Evolutionary conservation across 1,284 basidiomycete species (phyloP), one percentile per base, ranked within the genome.

Genomic region (Albatrellus sp.): DNA sequence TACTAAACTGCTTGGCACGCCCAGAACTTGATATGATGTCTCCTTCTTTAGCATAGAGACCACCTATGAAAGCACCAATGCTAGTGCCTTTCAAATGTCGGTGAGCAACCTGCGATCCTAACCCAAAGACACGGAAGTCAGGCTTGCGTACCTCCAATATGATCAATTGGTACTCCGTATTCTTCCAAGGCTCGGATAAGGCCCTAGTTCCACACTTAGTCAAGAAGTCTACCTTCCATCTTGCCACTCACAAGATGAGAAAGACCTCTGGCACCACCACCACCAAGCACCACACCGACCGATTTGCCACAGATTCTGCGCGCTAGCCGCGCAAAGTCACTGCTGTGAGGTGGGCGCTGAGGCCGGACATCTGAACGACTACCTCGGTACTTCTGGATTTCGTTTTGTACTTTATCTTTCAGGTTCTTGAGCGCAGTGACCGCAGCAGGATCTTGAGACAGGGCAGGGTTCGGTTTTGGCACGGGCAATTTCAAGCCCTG

Each of bases 61-160:
- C 96, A n/a, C 92, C 94, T 38, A 99, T 82, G 47, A 98, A 81
- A 3, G 86, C 76, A 0, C 94, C 94, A 46, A 98, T 98, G 56
- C 87, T 90, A 11, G 90, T 85, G 38, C 90, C 77, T 76, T 28
- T 34, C 7, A 7, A 24, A 24, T 24, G 24, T 24, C 24, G 46
- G 45, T 42, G 44, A 45, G 41, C 49, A 38, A 45, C 33, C 20
- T 45, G 38, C 36, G 31, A 16, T 33, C 11, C 37, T 34, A 14
- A 24, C 32, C 28, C 16, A 31, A 39, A 7, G 37, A 37, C 40
- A 36, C 40, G 13, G 43, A 39, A 48, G 70, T 46, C n/a, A n/a
- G n/a, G 12, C 14, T 38, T 38, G 17, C 37, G 5, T 61, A 69
- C 85, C 88, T 45, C 80, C 87, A 50, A 93, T 80, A 51, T 87